phyloP scores from a whole-genome alignment of 345 rosid genomes.

The Litchi chinensis region DNA sequence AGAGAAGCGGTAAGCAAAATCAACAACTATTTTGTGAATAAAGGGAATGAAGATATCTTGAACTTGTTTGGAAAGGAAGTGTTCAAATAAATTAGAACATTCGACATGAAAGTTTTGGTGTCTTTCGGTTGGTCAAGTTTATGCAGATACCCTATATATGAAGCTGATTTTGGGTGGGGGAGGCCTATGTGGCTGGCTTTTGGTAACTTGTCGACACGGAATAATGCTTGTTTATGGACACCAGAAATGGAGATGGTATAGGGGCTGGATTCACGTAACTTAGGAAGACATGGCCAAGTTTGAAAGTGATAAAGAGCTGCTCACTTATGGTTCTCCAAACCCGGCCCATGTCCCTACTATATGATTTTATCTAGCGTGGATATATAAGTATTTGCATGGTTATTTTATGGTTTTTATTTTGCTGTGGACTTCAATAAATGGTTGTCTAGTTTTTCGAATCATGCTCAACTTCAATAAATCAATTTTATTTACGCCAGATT shows the following conservation, averaged over 20 bases:
- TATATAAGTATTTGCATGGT: no score
- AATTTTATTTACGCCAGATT: no score
- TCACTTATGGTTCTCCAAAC: background rate
- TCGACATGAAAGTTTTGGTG: conserved; percentile 28
- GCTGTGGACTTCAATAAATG: no score
- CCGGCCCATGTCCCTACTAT: background rate
- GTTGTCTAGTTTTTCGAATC: no score
- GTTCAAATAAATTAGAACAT: background rate
- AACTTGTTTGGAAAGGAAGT: background rate
- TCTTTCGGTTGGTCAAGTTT: conserved; percentile 34
- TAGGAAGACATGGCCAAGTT: conserved; percentile 35
- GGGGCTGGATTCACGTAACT: conserved; percentile 30
- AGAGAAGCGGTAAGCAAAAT: conserved; percentile 30
- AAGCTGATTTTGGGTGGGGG: conserved; percentile 50
- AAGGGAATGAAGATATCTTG: conserved; percentile 21
- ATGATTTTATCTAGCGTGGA: no score
- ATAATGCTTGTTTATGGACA: conserved; percentile 8
- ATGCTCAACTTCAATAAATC: no score
- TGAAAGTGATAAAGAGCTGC: conserved; percentile 29
- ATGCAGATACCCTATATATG: conserved; percentile 40
- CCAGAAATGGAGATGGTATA: conserved; percentile 18
- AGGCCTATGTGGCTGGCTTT: conserved; percentile 24
- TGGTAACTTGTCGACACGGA: conserved; percentile 1
- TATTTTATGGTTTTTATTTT: no score
- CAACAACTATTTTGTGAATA: conserved; percentile 30